phyloP scores from a whole-genome alignment of 352 stramenopile genomes.

The Phytophthora multivora region DNA sequence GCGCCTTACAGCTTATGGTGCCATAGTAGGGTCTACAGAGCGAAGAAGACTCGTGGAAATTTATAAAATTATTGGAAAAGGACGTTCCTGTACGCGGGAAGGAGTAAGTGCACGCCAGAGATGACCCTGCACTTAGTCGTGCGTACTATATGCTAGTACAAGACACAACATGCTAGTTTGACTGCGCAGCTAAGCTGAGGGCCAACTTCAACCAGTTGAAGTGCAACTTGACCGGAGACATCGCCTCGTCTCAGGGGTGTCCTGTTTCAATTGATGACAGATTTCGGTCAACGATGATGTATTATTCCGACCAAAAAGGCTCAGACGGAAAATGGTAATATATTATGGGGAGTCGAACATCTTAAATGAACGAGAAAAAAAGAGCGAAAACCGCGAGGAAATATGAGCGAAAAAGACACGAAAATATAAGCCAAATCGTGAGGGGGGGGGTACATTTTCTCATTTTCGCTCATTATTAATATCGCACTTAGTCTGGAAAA shows the following conservation, averaged over 20 bases:
- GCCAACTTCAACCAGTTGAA: constrained; percentile 10
- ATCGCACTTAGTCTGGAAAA: too few species aligned
- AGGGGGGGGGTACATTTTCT: too few species aligned
- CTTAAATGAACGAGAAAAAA: too few species aligned
- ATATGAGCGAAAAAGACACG: too few species aligned
- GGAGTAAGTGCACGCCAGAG: not conserved
- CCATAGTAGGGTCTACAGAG: constrained; percentile 1
- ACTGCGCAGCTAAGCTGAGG: not conserved
- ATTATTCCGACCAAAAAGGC: too few species aligned
- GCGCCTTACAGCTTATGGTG: constrained; percentile 3
- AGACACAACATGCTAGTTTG: not conserved
- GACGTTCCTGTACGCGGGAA: not conserved
- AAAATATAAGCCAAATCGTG: too few species aligned
- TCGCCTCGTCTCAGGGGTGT: constrained; percentile 9
- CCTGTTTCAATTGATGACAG: not conserved
- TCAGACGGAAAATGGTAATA: too few species aligned
- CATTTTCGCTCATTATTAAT: too few species aligned
- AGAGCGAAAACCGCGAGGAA: too few species aligned
- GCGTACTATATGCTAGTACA: not conserved
- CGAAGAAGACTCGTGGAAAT: constrained; percentile 26
- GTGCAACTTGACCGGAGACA: constrained; percentile 16
- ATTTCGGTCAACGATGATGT: constrained; percentile 4
- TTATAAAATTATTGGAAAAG: not conserved
- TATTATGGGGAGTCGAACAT: too few species aligned
- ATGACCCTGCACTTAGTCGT: not conserved